A percentile compares a stretch with the other conserved stretches of the same genome.
Conservation (phyloP, 2,329 filamentous ascomycete species). For the Fusarium sp. region DNA sequence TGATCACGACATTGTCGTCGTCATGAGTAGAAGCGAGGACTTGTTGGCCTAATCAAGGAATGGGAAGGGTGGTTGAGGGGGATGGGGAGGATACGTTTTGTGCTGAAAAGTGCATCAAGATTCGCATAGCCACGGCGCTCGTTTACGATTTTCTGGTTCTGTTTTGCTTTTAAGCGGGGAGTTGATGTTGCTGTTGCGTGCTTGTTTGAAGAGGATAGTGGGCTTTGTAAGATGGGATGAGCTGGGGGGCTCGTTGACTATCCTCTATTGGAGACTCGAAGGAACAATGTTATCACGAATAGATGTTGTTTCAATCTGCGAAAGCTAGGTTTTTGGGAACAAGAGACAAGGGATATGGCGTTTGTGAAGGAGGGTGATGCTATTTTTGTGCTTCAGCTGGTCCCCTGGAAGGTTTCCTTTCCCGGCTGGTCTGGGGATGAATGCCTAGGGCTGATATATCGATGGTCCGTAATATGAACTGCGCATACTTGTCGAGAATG, state of each 20-base stretch:
- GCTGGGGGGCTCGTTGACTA: not conserved
- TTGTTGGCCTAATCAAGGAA: not conserved
- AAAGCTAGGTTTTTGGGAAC: slow-evolving; percentile 5
- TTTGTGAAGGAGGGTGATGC: slow-evolving; percentile 6
- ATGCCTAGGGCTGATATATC: slow-evolving; percentile 1
- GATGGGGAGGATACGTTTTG: slow-evolving; percentile 14
- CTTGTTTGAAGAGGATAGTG: slow-evolving; percentile 15
- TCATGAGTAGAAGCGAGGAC: slow-evolving; percentile 13
- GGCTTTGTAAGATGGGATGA: slow-evolving; percentile 5
- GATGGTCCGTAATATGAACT: slow-evolving; percentile 8
- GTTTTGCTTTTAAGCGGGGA: slow-evolving; percentile 33
- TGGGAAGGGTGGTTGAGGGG: not conserved
- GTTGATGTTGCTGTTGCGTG: slow-evolving; percentile 14
- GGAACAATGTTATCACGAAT: not conserved
- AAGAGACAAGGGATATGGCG: not conserved
- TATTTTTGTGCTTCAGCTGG: not conserved
- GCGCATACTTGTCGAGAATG: slow-evolving; percentile 4
- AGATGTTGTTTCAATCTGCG: slow-evolving; percentile 5
- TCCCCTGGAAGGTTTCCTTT: not conserved
- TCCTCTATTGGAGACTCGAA: not conserved
- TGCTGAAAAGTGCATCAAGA: slow-evolving; percentile 23
- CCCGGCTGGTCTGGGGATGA: slow-evolving; percentile 9
- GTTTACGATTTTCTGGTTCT: slow-evolving; percentile 32
- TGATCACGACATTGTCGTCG: slow-evolving; percentile 20
- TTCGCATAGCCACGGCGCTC: slow-evolving; percentile 44